Evolutionary conservation across 2,329 filamentous ascomycete species (phyloP).

Genomic region (Xylariales sp.): DNA sequence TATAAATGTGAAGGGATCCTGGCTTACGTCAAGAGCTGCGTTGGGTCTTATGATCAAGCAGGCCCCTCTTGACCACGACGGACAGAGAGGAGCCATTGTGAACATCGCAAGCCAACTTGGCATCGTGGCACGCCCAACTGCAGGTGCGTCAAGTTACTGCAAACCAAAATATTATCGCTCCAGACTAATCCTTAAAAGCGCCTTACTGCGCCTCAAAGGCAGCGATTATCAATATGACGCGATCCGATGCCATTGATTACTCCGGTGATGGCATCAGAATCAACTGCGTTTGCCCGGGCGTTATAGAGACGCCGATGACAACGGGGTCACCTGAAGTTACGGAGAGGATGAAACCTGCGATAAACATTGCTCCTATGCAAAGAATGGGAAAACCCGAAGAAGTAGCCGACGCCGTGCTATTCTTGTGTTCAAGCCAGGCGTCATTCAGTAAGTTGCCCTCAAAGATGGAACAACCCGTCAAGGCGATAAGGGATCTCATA

Average conservation of each 20-base stretch:
- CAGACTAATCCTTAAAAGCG: slow-evolving; percentile 50
- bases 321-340: slow-evolving; percentile 47
- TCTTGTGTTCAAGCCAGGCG: slow-evolving; percentile 60
- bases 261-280: slow-evolving; percentile 55
- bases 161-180: neutral
- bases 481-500: no score
- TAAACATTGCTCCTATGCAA: slow-evolving; percentile 59
- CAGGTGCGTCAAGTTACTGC: slow-evolving; percentile 51
- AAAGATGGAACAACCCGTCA: no score
- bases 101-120: slow-evolving; percentile 66
- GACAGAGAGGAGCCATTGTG: slow-evolving; percentile 61
- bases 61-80: slow-evolving; percentile 55
- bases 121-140: slow-evolving; percentile 53
- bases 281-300: slow-evolving; percentile 56
- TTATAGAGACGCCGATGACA: slow-evolving; percentile 61
- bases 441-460: slow-evolving; percentile 53
- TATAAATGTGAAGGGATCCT: slow-evolving; percentile 66
- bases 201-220: slow-evolving; percentile 69
- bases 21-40: slow-evolving; percentile 59
- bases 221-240: slow-evolving; percentile 68
- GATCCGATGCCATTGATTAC: slow-evolving; percentile 67
- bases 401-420: slow-evolving; percentile 61
- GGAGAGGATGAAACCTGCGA: slow-evolving; percentile 10
- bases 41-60: slow-evolving; percentile 60
- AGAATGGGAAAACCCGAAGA: slow-evolving; percentile 63